Evolutionary conservation across 352 stramenopile genomes (phyloP).

Genomic region (Lagenidium sp.): DNA sequence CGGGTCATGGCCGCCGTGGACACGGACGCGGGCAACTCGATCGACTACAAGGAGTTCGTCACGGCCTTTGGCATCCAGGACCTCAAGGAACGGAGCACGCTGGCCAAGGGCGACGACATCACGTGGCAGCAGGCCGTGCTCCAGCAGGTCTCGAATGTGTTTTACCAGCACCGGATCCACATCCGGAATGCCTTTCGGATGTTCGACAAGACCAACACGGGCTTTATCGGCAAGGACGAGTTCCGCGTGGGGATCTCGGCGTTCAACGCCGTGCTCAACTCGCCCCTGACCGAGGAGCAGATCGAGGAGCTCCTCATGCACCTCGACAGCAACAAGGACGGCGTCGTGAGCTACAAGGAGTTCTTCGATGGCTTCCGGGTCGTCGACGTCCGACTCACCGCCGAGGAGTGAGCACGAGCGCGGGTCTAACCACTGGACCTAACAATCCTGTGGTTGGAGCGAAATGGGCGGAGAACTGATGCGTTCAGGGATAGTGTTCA

Average conservation of each 20-base stretch:
- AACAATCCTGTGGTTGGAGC: too few relatives aligned
- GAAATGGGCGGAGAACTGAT: too few relatives aligned
- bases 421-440: neutral
- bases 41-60: constrained; percentile 92
- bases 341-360: constrained; percentile 91
- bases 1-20: constrained; percentile 85
- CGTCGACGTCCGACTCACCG: constrained; percentile 62
- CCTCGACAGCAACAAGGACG: constrained; percentile 87
- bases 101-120: constrained; percentile 43
- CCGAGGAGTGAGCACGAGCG: constrained; percentile 13
- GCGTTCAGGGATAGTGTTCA: too few relatives aligned
- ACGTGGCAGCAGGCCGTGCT: constrained; percentile 90
- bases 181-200: constrained; percentile 89
- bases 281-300: constrained; percentile 85
- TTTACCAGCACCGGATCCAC: constrained; percentile 92
- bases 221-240: constrained; percentile 74
- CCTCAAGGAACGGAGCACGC: constrained; percentile 41
- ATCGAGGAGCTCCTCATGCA: constrained; percentile 85
- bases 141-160: constrained; percentile 91
- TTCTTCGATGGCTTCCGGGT: constrained; percentile 91
- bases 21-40: constrained; percentile 79
- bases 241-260: constrained; percentile 80
- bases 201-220: constrained; percentile 85
- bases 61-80: constrained; percentile 85
- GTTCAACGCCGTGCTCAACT: constrained; percentile 88